Conservation (phyloP, 345 rosid species). For the Salix arbutifolia region DNA sequence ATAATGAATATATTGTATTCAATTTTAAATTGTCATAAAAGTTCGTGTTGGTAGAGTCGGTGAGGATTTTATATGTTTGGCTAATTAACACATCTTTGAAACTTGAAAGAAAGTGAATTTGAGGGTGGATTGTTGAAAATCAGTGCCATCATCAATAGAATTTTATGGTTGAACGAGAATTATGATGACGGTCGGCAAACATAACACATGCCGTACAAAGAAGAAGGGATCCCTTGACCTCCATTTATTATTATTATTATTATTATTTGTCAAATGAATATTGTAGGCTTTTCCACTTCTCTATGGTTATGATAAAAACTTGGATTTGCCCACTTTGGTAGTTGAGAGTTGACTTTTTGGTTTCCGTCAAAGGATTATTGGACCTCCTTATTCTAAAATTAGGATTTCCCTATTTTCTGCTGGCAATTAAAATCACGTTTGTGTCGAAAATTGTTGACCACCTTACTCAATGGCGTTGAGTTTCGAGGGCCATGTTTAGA, state of each 20-base stretch:
- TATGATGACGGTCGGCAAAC: not conserved
- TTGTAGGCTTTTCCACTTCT: not conserved
- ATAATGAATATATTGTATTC: no score
- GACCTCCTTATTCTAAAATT: not conserved
- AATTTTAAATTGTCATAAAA: not conserved
- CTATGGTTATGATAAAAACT: not conserved
- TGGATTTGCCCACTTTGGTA: not conserved
- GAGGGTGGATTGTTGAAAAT: not conserved
- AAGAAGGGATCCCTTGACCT: not conserved
- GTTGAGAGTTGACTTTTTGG: not conserved
- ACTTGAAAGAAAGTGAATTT: not conserved
- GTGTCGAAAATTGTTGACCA: not conserved
- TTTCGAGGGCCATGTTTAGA: not conserved
- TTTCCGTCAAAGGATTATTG: not conserved
- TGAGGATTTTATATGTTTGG: not conserved
- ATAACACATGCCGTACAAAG: not conserved
- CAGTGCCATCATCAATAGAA: not conserved
- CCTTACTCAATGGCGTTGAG: not conserved
- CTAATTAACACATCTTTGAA: not conserved
- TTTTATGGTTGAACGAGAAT: not conserved
- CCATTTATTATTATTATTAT: not conserved
- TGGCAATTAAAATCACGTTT: not conserved
- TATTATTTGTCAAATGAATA: not conserved
- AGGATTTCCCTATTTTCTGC: not conserved
- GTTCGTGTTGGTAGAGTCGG: not conserved